Base-by-base conservation (phyloP, 805 yeast genomes). In the Candida parachauliodes region DNA sequence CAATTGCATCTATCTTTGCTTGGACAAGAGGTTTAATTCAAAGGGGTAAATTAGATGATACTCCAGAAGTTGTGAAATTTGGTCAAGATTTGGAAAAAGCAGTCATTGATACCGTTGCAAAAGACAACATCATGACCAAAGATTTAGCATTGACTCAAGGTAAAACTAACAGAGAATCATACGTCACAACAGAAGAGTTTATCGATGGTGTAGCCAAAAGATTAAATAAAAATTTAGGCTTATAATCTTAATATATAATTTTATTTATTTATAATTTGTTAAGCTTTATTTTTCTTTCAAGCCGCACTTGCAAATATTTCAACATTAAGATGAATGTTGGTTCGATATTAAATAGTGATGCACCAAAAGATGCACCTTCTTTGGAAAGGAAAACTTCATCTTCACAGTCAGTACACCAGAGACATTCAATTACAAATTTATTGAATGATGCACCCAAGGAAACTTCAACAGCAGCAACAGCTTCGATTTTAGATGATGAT, bases 1-100 rank as follows among this genome's bases (percentile, higher is more conserved):
- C 97, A 12, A 91, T 91, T 63, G 98, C 98, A 3, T 88, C 96
- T 10, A 91, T 91, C 50, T 91, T 83, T 57, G 98, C 98, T 21
- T 91, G 98, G 98, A 74, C 95, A 25, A 81, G 95, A 56, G 98
- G 98, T 57, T 65, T 91, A 35, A 79, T 80, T 47, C 96, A 89
- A 70, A 84, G 98, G 69, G 98, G 97, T 52, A 81, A 75, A 55
- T 72, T 91, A 43, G 98, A 91, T 62, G 65, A 66, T 37, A 88
- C 96, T 29, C 93, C 94, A 12, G 93, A 81, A 20, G 96, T 91
- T 31, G 76, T 79, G 40, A 65, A 77, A 50, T 91, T 91, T 59
- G 98, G 86, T 46, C 72, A 84, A 51, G 60, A 67, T 34, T 71
- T 91, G 49, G 97, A 91, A 71, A 66, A 73, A 57, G 94, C 96